Percentiles rank a stretch among this genome's conserved stretches.
phyloP scores from a whole-genome alignment of 768 basidiomycete genomes.

The Tricholoma bakamatsutake region DNA sequence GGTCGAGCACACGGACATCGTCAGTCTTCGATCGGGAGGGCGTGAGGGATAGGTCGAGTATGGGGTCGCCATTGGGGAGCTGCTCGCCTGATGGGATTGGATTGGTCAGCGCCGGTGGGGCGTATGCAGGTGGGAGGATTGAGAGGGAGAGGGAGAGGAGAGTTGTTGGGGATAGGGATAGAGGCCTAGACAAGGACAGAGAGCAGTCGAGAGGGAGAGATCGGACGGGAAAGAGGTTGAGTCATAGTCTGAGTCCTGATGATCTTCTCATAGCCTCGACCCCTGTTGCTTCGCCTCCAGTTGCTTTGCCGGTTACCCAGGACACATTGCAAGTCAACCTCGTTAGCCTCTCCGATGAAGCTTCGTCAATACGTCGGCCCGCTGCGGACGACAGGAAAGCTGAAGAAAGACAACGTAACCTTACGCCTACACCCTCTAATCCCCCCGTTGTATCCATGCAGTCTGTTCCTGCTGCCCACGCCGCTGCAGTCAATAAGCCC shows the following conservation, averaged over 20 bases:
- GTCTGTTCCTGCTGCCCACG: slow-evolving; percentile 18
- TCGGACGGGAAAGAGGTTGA: slow-evolving; percentile 31
- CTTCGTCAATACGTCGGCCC: slow-evolving; percentile 3
- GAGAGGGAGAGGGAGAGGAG: slow-evolving; percentile 21
- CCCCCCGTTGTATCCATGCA: slow-evolving; percentile 41
- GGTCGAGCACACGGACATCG: slow-evolving; percentile 50
- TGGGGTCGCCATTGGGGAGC: slow-evolving; percentile 21
- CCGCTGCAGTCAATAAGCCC: slow-evolving; percentile 4
- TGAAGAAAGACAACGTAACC: slow-evolving; percentile 20
- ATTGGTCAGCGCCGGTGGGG: slow-evolving; percentile 15
- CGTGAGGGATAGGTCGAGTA: slow-evolving; percentile 1
- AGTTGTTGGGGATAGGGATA: slow-evolving; percentile 18
- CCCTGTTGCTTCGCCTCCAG: slow-evolving; percentile 1
- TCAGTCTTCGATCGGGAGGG: slow-evolving; percentile 44
- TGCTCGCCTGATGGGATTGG: slow-evolving; percentile 22
- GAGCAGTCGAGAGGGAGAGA: slow-evolving; percentile 37
- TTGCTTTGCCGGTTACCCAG: neutral
- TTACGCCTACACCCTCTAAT: slow-evolving; percentile 57
- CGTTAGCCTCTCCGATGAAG: neutral
- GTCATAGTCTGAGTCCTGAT: slow-evolving; percentile 31
- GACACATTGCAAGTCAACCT: neutral
- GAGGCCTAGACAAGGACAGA: slow-evolving; percentile 15
- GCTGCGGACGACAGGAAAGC: slow-evolving; percentile 10
- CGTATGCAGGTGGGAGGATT: slow-evolving; percentile 29
- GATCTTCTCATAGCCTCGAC: slow-evolving; percentile 21